Base-by-base conservation (phyloP, 2,329 filamentous ascomycete genomes). In the Aspergillus melleus region DNA sequence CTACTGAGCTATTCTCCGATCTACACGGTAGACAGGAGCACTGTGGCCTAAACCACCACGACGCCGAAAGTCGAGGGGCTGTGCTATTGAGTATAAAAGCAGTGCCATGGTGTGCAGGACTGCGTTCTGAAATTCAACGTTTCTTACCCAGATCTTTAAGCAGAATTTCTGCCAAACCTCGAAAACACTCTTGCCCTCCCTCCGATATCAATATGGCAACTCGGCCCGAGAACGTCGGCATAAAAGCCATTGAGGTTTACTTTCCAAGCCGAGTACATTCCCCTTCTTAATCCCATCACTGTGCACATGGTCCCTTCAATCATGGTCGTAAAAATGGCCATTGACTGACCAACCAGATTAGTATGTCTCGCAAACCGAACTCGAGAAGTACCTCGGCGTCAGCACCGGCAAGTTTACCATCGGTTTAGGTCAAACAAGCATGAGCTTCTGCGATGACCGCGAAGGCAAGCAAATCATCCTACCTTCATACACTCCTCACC, bases 171-270 rank as follows among this genome's bases (percentile, higher is more conserved):
- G 32, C 39, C 12, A 42, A 16, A 42, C 12, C 39, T 42, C 39
- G 22, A 22, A 22, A 22, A 42, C n/a, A 42, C 42, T 46, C 16
- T n/a, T n/a, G 32, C 42, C 19, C 2, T 6, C 39, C 24, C 20
- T 61, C 64, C 63, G 63, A 67, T 62, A 61, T 65, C 69, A 79
- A 65, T 67, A 93, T 92, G 90, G 85, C 89, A 74, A 76, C 88
- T 69, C 88, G 90, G 79, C 90, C 91, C 66, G 87, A 92, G 79
- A 94, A 94, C 81, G 89, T 95, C 79, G 91, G 91, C 85, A 92
- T 95, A 76, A 94, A 95, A 83, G 91, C 90, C 88, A 91, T 95
- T 79, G 91, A 95, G 77, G 86, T 95, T 74, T 95, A 95, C 79
- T 91, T 92, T 75, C 91, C 91, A 66, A 90, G 84, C 77, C 91